phyloP scores from a whole-genome alignment of 1,284 basidiomycete genomes.

The Puccinia coronata region DNA sequence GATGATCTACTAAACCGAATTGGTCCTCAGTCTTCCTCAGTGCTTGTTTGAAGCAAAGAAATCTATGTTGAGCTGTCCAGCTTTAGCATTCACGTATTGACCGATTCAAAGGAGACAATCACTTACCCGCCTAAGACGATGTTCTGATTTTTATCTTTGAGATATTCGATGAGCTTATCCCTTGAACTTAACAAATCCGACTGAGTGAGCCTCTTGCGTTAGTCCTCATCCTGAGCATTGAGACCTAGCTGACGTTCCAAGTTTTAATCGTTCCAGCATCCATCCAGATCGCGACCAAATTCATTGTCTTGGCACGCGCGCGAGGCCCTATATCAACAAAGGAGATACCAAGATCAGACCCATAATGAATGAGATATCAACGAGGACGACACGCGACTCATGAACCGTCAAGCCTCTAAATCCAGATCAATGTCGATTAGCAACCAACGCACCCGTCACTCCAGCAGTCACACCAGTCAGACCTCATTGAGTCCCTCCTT shows the following conservation, averaged over 20 bases:
- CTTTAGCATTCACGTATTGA: constrained; percentile 38
- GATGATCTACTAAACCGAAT: constrained; percentile 27
- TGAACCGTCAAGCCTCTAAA: no score
- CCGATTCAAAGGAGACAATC: background rate
- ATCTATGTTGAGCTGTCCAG: no score
- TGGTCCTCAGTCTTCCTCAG: constrained; percentile 26
- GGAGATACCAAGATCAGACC: no score
- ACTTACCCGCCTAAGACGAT: constrained; percentile 37
- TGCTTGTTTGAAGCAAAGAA: no score
- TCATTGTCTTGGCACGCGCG: constrained; percentile 15
- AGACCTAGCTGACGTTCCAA: constrained; percentile 17
- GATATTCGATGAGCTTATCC: constrained; percentile 31
- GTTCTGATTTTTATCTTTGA: constrained; percentile 35
- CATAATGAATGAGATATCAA: no score
- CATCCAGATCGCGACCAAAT: background rate
- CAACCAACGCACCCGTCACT: no score
- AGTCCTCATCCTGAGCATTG: background rate
- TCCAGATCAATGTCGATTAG: no score
- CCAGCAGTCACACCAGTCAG: no score
- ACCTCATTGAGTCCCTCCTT: constrained; percentile 38
- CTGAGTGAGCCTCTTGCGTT: background rate
- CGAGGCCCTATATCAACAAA: constrained; percentile 8
- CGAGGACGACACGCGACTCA: no score
- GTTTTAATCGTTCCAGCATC: constrained; percentile 18
- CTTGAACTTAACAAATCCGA: constrained; percentile 10